Base-by-base conservation (phyloP, 2,329 filamentous ascomycete genomes). In the Clonostachys solani region DNA sequence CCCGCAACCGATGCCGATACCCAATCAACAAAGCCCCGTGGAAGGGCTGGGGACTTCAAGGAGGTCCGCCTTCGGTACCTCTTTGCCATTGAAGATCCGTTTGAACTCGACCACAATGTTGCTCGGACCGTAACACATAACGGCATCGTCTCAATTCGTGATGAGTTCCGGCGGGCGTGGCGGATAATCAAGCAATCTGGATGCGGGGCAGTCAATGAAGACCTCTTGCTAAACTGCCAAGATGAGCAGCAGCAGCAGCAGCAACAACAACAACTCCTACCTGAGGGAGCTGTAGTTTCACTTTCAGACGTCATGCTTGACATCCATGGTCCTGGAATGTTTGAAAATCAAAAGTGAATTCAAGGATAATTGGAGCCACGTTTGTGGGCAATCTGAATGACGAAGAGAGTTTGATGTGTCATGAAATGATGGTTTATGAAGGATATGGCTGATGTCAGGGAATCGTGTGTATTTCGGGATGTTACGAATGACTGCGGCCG, bases 61-160 rank as follows among this genome's bases (percentile, higher is more conserved):
- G 87, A 91, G 58, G 77, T 92, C 13, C 81, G 87, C 3, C 82
- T 91, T 58, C 82, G 90, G 12, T 95, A 90, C 62, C 77, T 96
- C 5, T 87, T 96, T 54, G 89, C 89, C 33, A 92, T 96, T 50
- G 92, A 96, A 61, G 92, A 96, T 62, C 92, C 92, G 0, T 96
- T 96, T 58, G 90, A 96, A 68, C 68, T 84, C 3, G 84, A 90
- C 38, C 90, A 96, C 66, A 96, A 96, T 56, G 87, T 96, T 34
- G 92, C 88, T 4, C 77, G 89, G 44, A 95, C 90, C 0, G 90
- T 96, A 1, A 91, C 86, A 7, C 87, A 92, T 58, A 80, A 84
- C 50, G 89, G 90, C 3, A 89, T 95, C 52, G 84, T 89, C 2
- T 79, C 85, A 1, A 94, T 95, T 50, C 77, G 89, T 38, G 86